Evolutionary conservation across 2,329 filamentous ascomycete genomes (phyloP).

Genomic region (Calonectria pauciramosa): DNA sequence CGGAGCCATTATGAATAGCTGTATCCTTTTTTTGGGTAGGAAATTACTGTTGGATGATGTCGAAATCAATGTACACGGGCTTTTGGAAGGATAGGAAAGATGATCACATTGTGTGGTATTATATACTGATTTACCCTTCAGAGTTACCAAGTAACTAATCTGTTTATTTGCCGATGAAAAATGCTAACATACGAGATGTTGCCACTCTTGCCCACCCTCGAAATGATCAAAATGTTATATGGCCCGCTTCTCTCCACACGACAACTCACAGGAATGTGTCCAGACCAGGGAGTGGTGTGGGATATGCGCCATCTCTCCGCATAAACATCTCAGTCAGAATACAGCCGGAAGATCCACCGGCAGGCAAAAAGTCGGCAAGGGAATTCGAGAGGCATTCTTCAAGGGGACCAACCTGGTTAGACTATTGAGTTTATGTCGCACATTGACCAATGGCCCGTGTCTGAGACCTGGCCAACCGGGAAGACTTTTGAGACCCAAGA

Average conservation of each 20-base stretch:
- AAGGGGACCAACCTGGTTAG: neutral
- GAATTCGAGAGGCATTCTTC: neutral
- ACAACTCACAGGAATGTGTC: neutral
- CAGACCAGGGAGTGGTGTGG: neutral
- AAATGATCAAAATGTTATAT: neutral
- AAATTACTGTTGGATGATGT: neutral
- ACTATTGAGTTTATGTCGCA: neutral
- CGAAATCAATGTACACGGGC: neutral
- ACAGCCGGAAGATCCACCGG: neutral
- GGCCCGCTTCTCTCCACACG: neutral
- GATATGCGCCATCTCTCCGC: neutral
- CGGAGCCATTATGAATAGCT: neutral
- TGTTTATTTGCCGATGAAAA: neutral
- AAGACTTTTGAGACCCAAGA: neutral
- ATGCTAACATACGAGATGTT: neutral
- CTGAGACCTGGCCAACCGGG: neutral
- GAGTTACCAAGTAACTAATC: neutral
- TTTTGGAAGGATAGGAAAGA: no score
- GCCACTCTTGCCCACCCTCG: neutral
- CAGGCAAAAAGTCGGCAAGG: neutral
- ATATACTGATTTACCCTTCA: neutral
- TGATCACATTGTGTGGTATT: neutral
- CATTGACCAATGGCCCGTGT: neutral
- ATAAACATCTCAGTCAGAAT: neutral
- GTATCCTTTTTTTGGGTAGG: neutral